Percentiles rank a stretch among this genome's conserved stretches.
Conservation (phyloP, 345 rosid genomes). For the Eucalyptus decipiens region DNA sequence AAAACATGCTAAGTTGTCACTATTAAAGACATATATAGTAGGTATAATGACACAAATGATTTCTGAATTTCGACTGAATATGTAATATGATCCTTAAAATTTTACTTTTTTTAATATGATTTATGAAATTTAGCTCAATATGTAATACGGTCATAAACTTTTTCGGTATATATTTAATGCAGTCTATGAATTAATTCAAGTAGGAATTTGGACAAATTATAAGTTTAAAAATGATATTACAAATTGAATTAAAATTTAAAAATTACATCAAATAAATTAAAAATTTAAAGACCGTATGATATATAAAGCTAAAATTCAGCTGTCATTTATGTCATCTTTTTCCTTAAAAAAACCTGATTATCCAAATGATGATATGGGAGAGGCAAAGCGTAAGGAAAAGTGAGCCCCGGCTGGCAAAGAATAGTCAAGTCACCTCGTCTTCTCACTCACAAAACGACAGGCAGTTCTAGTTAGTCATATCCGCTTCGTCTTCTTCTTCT, state of each 20-base stretch:
- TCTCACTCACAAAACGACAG: not conserved
- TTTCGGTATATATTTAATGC: no score
- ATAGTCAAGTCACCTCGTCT: not conserved
- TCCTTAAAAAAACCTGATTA: not conserved
- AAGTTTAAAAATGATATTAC: not conserved
- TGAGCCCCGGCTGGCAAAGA: not conserved
- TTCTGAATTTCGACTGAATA: rapidly evolving
- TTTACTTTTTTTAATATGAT: no score
- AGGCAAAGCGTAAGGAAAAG: not conserved
- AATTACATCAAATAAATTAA: no score
- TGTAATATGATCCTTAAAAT: no score
- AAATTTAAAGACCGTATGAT: rapidly evolving
- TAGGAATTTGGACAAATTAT: no score
- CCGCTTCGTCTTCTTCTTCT: not conserved
- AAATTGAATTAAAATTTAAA: no score
- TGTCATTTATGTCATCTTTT: not conserved
- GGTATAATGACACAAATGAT: not conserved
- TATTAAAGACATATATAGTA: not conserved
- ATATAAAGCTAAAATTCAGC: not conserved
- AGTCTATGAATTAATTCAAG: no score
- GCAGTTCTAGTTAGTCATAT: not conserved
- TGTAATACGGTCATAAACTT: rapidly evolving
- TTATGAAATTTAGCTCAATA: rapidly evolving
- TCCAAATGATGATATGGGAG: not conserved
- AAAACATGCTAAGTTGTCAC: not conserved